Evolutionary conservation across 495 filamentous ascomycete genomes (phyloP).

Genomic region (Tuber borchii): DNA sequence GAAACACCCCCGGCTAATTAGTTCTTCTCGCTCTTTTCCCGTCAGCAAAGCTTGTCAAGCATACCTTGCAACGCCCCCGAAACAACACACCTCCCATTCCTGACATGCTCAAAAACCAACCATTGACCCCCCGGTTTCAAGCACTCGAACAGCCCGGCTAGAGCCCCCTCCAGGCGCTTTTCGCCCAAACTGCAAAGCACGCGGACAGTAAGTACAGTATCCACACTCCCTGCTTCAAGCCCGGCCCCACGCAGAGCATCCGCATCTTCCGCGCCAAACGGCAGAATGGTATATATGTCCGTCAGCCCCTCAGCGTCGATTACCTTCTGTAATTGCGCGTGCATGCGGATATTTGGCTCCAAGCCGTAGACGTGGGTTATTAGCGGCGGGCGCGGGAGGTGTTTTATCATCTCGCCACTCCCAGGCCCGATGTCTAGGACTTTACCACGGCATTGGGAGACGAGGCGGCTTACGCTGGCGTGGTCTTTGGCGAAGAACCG

Average conservation of each 20-base stretch:
- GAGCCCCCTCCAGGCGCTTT: conserved; percentile 29
- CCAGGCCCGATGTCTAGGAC: conserved; percentile 46
- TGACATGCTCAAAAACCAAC: conserved; percentile 45
- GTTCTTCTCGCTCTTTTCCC: no score
- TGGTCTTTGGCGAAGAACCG: conserved; percentile 49
- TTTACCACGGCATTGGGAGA: conserved; percentile 16
- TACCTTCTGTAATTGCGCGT: conserved; percentile 35
- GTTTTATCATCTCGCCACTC: conserved; percentile 34
- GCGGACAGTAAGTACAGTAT: conserved; percentile 44
- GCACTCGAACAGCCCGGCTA: conserved; percentile 40
- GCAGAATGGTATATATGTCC: conserved; percentile 41
- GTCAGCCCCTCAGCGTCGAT: conserved; percentile 39
- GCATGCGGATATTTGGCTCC: conserved; percentile 43
- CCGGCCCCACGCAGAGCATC: conserved; percentile 40
- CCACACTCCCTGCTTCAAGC: conserved; percentile 40
- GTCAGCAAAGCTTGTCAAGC: background rate
- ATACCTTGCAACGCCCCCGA: conserved; percentile 22
- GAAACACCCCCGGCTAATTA: conserved; percentile 10
- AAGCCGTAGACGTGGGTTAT: conserved; percentile 42
- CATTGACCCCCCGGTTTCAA: conserved; percentile 46
- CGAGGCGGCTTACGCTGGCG: background rate
- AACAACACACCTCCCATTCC: conserved; percentile 25
- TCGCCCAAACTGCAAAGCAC: conserved; percentile 44
- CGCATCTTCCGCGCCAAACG: conserved; percentile 42
- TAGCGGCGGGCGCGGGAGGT: conserved; percentile 31